Evolutionary conservation across 345 rosid genomes (phyloP).

Genomic region (Brassica juncea): DNA sequence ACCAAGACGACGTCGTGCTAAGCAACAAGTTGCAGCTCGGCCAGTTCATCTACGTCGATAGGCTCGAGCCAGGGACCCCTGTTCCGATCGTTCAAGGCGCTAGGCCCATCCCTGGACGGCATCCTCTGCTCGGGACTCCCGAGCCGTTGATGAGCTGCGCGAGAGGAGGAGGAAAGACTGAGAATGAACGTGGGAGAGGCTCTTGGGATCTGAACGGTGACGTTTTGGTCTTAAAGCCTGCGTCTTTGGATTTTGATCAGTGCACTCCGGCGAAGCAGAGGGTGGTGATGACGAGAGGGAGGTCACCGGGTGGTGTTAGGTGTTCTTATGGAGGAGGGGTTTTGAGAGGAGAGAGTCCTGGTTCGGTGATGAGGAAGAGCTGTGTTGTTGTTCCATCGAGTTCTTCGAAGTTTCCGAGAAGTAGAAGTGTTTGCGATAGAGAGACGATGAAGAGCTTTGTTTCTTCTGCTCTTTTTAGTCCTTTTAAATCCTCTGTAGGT

Average conservation of each 20-base stretch:
- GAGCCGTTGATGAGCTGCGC: conserved; percentile 74
- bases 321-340: conserved; percentile 82
- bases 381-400: conserved; percentile 57
- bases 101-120: conserved; percentile 89
- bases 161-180: conserved; percentile 43
- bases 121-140: conserved; percentile 85
- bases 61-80: conserved; percentile 88
- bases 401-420: conserved; percentile 71
- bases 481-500: conserved; percentile 92
- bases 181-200: conserved; percentile 64
- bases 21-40: conserved; percentile 96
- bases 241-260: conserved; percentile 82
- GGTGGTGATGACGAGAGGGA: conserved; percentile 49
- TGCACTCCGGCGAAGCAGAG: conserved; percentile 73
- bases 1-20: conserved; percentile 76
- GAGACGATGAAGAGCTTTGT: conserved; percentile 51
- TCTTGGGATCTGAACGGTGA: conserved; percentile 74
- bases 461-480: conserved; percentile 42
- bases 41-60: conserved; percentile 83
- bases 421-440: conserved; percentile 74
- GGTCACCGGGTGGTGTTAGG: conserved; percentile 50
- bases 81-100: conserved; percentile 83
- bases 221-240: conserved; percentile 62
- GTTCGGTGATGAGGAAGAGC: conserved; percentile 71
- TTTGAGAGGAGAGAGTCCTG: conserved; percentile 61